Conservation (phyloP, 2,329 filamentous ascomycete genomes). For the Coniochaeta sp. region DNA sequence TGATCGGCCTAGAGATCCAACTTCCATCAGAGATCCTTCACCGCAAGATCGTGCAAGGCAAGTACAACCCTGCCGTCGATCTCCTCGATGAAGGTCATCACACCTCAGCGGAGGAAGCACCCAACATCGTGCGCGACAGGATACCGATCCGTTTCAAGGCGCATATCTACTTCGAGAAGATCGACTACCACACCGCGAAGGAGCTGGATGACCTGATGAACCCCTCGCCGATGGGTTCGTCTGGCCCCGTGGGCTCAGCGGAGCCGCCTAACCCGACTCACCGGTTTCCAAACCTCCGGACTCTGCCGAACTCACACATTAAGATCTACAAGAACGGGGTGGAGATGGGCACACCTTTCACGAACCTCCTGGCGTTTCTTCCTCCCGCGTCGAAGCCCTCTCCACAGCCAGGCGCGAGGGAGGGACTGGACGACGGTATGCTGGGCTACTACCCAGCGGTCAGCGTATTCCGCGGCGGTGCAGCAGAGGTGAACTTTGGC, state of each 20-base stretch:
- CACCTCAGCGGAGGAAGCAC: conserved; percentile 43
- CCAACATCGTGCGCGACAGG: conserved; percentile 88
- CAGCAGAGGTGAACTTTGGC: conserved; percentile 90
- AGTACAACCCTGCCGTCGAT: conserved; percentile 83
- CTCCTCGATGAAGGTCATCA: conserved; percentile 49
- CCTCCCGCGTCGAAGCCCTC: conserved; percentile 78
- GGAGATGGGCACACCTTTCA: conserved; percentile 79
- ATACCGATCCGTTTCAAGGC: conserved; percentile 92
- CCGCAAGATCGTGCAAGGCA: conserved; percentile 77
- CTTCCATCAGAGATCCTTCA: conserved; percentile 81
- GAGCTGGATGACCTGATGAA: conserved; percentile 82
- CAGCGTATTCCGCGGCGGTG: conserved; percentile 84
- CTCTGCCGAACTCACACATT: conserved; percentile 78
- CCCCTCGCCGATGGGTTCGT: conserved; percentile 46
- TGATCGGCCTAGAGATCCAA: conserved; percentile 88
- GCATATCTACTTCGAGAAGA: conserved; percentile 88
- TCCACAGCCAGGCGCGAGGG: conserved; percentile 66
- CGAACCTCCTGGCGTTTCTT: conserved; percentile 81
- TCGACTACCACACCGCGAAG: conserved; percentile 81
- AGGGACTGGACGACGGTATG: conserved; percentile 89
- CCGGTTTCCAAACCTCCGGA: conserved; percentile 66
- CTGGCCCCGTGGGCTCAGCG: conserved; percentile 35
- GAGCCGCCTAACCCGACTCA: conserved; percentile 67
- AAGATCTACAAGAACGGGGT: conserved; percentile 90
- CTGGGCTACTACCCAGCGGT: conserved; percentile 93